Evolutionary conservation across 2,329 filamentous ascomycete genomes (phyloP), one percentile per base, ranked within the genome.

Genomic region (Exophiala calicioides): DNA sequence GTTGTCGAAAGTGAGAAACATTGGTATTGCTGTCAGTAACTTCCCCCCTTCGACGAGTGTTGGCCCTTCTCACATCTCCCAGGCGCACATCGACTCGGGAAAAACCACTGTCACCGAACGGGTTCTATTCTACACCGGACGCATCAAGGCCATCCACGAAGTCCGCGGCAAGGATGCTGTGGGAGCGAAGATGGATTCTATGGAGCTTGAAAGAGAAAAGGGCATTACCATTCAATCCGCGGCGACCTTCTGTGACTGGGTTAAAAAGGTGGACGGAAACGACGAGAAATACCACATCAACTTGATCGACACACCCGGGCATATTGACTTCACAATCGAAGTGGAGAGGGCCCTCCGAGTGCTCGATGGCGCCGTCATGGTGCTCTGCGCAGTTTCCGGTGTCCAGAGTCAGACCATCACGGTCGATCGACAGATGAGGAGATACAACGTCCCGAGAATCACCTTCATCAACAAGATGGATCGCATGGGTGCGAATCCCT

Each of bases 391-490:
- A 53, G 93, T 97, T 52, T 95, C 88, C 62, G 93, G 93, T 65
- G 93, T 98, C 24, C 93, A 98, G 72, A 91, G 86, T 65, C 93
- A 98, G 73, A 98, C 93, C 15, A 96, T 96, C 61, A 98, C 93
- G 1, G 93, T 98, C 56, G 90, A 98, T 69, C 82, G 93, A 60
- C 93, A 98, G 75, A 98, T 98, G 93, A 88, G 90, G 75, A 84
- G 93, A 59, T 98, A 98, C 77, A 91, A 97, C 65, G 85, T 98
- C 54, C 93, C 93, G 52, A 81, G 93, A 60, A 84, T 98, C 67
- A 95, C 88, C 44, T 98, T 98, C 64, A 83, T 98, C 67, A 98
- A 98, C 77, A 98, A 98, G 79, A 97, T 98, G 91, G 93, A 98
- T 65, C 86, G 93, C 57, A 96, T 96, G 86, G 93, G 93, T 50